These are phyloP conservation scores for Peniophora sp. DNA, from an alignment of 1,284 basidiomycete species.

Conservation along the genomic window DNA sequence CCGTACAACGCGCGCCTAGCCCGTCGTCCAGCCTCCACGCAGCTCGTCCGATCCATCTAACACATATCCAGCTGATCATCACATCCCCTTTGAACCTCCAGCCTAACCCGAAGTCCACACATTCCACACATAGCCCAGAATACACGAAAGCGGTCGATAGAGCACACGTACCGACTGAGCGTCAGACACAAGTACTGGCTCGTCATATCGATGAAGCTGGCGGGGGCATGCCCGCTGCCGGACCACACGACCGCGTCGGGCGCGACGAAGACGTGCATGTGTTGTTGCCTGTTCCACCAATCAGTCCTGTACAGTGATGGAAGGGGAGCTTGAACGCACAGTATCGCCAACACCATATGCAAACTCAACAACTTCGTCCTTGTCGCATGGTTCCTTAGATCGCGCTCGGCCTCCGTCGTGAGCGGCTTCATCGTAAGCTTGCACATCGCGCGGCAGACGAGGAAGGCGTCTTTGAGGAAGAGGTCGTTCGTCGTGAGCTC, in stretches of 20 bases:
- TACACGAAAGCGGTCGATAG: too few relatives aligned
- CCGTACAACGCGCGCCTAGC: too few relatives aligned
- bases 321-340: conserved; percentile 47
- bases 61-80: too few relatives aligned
- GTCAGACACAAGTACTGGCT: conserved; percentile 94
- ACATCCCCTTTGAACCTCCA: too few relatives aligned
- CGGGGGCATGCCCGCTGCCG: conserved; percentile 77
- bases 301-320: too few relatives aligned
- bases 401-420: conserved; percentile 88
- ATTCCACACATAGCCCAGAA: too few relatives aligned
- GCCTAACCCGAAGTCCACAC: too few relatives aligned
- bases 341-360: conserved; percentile 86
- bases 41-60: too few relatives aligned
- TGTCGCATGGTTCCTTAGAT: conserved; percentile 92
- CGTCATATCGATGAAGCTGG: conserved; percentile 83
- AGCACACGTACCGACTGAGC: conserved; percentile 43
- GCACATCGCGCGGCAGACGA: conserved; percentile 92
- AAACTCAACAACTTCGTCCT: conserved; percentile 90
- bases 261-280: conserved; percentile 85
- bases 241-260: conserved; percentile 84
- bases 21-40: too few relatives aligned
- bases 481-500: conserved; percentile 64
- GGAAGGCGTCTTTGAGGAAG: conserved; percentile 93
- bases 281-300: conserved; percentile 19
- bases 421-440: conserved; percentile 98